Evolutionary conservation across 148 eudicot genomes (phyloP).

Genomic region (Spergularia marina): DNA sequence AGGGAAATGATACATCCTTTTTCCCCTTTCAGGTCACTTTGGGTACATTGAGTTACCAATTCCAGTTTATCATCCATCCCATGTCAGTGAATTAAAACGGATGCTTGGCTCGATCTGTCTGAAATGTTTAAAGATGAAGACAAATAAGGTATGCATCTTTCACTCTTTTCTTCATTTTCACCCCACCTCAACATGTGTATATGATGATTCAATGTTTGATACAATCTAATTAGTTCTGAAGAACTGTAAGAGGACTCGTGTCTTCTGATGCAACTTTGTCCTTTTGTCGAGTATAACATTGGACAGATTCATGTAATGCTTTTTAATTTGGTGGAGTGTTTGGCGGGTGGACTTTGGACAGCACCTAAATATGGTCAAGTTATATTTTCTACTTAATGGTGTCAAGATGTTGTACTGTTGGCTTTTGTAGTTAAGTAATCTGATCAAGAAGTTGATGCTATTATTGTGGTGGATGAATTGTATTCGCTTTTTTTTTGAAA

Average conservation of each 20-base stretch:
- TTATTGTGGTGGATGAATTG: not conserved
- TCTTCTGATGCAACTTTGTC: not conserved
- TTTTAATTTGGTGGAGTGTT: too few species aligned
- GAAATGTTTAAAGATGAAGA: slow-evolving; percentile 67
- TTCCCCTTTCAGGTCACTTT: slow-evolving; percentile 58
- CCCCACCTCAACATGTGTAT: not conserved
- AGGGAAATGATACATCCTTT: not conserved
- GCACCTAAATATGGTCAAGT: too few species aligned
- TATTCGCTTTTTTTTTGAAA: not conserved
- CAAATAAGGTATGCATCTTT: slow-evolving; percentile 48
- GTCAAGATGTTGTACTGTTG: not conserved
- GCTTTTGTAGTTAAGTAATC: not conserved
- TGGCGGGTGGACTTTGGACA: too few species aligned
- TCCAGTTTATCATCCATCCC: slow-evolving; percentile 82
- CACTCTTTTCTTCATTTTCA: not conserved
- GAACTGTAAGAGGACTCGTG: not conserved
- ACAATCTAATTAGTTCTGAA: not conserved
- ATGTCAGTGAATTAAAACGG: slow-evolving; percentile 59
- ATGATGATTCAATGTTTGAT: not conserved
- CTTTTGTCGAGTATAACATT: not conserved
- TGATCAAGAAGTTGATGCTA: not conserved
- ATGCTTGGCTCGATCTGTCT: slow-evolving; percentile 56
- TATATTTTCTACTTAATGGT: not conserved
- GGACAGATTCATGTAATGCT: too few species aligned
- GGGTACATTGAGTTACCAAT: slow-evolving; percentile 72